phyloP scores from a whole-genome alignment of 805 yeast species.

The Candida yuanshanica region DNA sequence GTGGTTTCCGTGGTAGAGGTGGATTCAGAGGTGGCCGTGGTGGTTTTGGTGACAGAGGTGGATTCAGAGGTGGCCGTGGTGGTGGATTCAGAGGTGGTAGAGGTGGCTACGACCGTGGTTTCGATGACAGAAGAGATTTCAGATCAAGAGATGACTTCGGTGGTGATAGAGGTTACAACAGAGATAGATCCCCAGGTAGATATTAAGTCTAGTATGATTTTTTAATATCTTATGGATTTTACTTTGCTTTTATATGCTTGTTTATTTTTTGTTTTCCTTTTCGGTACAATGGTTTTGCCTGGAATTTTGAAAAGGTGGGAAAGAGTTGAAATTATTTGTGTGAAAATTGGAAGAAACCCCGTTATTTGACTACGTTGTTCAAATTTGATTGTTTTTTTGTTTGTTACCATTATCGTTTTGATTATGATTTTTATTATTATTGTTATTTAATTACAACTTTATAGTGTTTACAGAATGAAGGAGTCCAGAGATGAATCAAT shows the following conservation, averaged over 20 bases:
- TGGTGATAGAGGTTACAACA: slow-evolving; percentile 42
- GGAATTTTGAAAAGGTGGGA: background rate
- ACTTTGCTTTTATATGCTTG: background rate
- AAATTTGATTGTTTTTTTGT: no score
- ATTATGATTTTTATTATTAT: background rate
- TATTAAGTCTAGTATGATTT: slow-evolving; percentile 31
- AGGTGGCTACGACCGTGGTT: slow-evolving; percentile 41
- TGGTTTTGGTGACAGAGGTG: slow-evolving; percentile 28
- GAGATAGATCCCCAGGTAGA: slow-evolving; percentile 77
- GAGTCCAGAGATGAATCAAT: background rate
- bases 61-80: slow-evolving; percentile 35
- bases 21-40: slow-evolving; percentile 38
- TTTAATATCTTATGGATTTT: background rate
- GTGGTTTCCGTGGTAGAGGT: slow-evolving; percentile 43
- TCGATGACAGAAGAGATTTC: slow-evolving; percentile 25
- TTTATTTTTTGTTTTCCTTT: background rate
- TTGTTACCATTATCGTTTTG: no score
- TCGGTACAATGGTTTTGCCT: background rate
- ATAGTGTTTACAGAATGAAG: background rate
- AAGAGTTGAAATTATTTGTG: background rate
- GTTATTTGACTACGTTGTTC: no score
- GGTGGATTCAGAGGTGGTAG: slow-evolving; percentile 34
- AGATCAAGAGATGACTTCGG: slow-evolving; percentile 34
- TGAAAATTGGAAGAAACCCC: background rate
- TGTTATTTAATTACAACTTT: background rate